Percentiles rank a stretch among this genome's conserved stretches.
Conservation (phyloP, 495 filamentous ascomycete genomes). For the Penicillium chermesinum region DNA sequence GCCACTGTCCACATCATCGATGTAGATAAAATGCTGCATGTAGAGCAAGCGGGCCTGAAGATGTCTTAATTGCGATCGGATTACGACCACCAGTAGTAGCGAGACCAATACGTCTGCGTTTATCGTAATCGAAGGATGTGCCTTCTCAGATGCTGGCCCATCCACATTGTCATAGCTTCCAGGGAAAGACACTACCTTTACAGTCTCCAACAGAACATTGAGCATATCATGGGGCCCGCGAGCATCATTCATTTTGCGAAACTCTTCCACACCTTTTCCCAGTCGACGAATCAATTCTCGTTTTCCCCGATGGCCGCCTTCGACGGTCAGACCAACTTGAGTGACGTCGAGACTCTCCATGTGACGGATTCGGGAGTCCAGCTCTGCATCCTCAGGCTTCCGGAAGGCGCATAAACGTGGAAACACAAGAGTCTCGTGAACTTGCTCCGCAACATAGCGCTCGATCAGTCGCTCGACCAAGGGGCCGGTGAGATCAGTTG, state of each 20-base stretch:
- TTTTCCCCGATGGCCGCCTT: slow-evolving; percentile 65
- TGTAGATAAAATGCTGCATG: slow-evolving; percentile 94
- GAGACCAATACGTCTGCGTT: slow-evolving; percentile 97
- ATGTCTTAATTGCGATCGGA: slow-evolving; percentile 82
- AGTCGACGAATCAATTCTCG: slow-evolving; percentile 67
- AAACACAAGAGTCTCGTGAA: slow-evolving; percentile 81
- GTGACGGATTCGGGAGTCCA: slow-evolving; percentile 83
- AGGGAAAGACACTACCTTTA: slow-evolving; percentile 70
- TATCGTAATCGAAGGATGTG: slow-evolving; percentile 63
- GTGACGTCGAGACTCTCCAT: slow-evolving; percentile 93
- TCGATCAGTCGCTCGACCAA: slow-evolving; percentile 91
- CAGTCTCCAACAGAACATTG: slow-evolving; percentile 76
- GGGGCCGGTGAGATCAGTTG: slow-evolving; percentile 89
- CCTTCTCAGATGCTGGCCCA: slow-evolving; percentile 51
- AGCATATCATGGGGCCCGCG: slow-evolving; percentile 94
- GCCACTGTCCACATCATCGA: slow-evolving; percentile 93
- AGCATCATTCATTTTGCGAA: slow-evolving; percentile 77
- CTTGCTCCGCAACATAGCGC: slow-evolving; percentile 88
- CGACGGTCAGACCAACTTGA: slow-evolving; percentile 82
- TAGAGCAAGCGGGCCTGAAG: slow-evolving; percentile 83
- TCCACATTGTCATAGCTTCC: slow-evolving; percentile 34
- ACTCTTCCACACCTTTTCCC: slow-evolving; percentile 75
- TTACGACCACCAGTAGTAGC: slow-evolving; percentile 85
- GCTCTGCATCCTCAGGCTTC: slow-evolving; percentile 77
- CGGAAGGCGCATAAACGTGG: slow-evolving; percentile 75